Conservation (phyloP, 176 grass and related monocot genomes). For the Aechmea fasciata region DNA sequence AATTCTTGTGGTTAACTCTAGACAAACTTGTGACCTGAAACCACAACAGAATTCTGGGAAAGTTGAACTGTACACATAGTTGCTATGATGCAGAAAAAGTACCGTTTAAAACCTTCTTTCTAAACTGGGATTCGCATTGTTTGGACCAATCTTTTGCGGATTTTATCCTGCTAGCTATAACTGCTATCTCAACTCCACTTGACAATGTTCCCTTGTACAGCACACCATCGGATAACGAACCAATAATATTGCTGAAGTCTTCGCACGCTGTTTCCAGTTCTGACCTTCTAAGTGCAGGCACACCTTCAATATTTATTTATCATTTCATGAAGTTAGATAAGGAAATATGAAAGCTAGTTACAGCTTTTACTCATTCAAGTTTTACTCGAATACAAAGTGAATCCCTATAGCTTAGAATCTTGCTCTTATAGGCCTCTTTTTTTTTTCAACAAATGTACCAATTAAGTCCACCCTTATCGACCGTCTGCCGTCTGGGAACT, state of each 20-base stretch:
- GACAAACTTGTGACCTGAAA: slow-evolving; percentile 69
- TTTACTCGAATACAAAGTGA: too few species aligned
- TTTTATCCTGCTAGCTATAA: slow-evolving; percentile 39
- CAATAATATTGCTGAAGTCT: slow-evolving; percentile 86
- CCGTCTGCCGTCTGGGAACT: too few species aligned
- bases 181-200: slow-evolving; percentile 80
- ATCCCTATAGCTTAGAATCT: too few species aligned
- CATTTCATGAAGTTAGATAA: background rate
- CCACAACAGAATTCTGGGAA: background rate
- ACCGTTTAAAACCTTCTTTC: slow-evolving; percentile 37
- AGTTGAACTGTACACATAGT: background rate
- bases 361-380: too few species aligned
- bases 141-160: slow-evolving; percentile 34
- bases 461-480: too few species aligned
- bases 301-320: slow-evolving; percentile 23
- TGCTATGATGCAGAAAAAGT: background rate
- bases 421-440: too few species aligned
- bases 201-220: slow-evolving; percentile 83
- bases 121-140: slow-evolving; percentile 43
- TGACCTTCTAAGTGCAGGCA: slow-evolving; percentile 39
- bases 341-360: background rate
- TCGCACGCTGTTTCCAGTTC: slow-evolving; percentile 76
- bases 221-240: slow-evolving; percentile 37
- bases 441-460: too few species aligned
- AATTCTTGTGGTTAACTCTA: slow-evolving; percentile 84